Evolutionary conservation across 2,329 filamentous ascomycete species (phyloP).

Genomic region (Cladosporium sp.): DNA sequence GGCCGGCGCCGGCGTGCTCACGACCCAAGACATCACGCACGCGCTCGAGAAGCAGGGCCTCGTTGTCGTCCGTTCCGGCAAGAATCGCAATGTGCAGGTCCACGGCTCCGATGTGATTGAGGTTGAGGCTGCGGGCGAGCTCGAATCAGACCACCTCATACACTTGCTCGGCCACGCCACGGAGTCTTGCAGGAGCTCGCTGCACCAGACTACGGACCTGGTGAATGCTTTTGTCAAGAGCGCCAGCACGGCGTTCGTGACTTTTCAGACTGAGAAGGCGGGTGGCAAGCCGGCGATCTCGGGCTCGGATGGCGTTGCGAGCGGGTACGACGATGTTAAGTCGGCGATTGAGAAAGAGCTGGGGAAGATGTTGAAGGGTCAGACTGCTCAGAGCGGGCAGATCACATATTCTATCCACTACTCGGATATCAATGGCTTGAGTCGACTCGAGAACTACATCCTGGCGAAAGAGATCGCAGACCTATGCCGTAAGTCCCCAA

Average conservation of each 20-base stretch:
- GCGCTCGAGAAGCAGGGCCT: slow-evolving; percentile 21
- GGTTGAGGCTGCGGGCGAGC: slow-evolving; percentile 22
- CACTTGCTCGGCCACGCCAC: slow-evolving; percentile 26
- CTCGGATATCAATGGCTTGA: slow-evolving; percentile 32
- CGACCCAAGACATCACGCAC: slow-evolving; percentile 24
- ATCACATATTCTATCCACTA: slow-evolving; percentile 30
- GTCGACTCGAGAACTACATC: slow-evolving; percentile 32
- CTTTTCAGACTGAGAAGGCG: slow-evolving; percentile 27
- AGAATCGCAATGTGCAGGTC: slow-evolving; percentile 20
- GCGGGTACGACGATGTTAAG: slow-evolving; percentile 27
- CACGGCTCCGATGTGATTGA: slow-evolving; percentile 23
- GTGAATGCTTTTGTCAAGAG: slow-evolving; percentile 25
- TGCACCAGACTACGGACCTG: slow-evolving; percentile 23
- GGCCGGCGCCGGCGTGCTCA: slow-evolving; percentile 21
- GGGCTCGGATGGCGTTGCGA: slow-evolving; percentile 19
- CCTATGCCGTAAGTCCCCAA: background rate
- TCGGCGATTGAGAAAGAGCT: slow-evolving; percentile 28
- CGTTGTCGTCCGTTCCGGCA: slow-evolving; percentile 25
- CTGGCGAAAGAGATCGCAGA: slow-evolving; percentile 24
- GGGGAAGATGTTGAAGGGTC: slow-evolving; percentile 22
- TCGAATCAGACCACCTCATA: slow-evolving; percentile 30
- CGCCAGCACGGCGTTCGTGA: slow-evolving; percentile 24
- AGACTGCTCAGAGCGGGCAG: slow-evolving; percentile 15
- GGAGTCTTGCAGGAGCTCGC: slow-evolving; percentile 23
- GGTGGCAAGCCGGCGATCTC: slow-evolving; percentile 26